Evolutionary conservation across 2,329 filamentous ascomycete genomes (phyloP).

Genomic region (Nannizziopsis barbatae): DNA sequence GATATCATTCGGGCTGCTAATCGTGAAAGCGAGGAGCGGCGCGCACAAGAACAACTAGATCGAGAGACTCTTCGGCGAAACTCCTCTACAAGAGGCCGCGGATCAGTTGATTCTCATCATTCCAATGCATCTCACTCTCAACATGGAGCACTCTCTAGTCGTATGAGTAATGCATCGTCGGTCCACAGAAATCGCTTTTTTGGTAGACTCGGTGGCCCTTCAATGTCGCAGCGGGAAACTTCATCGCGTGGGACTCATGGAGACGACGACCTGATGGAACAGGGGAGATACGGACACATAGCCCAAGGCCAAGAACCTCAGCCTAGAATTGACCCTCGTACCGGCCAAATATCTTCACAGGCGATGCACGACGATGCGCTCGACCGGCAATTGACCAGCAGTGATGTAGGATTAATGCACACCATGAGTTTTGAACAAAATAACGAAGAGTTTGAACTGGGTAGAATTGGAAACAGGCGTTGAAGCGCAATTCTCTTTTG

Average conservation of each 20-base stretch:
- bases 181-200: slow-evolving; percentile 53
- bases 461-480: not conserved
- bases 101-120: slow-evolving; percentile 18
- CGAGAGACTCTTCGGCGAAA: slow-evolving; percentile 9
- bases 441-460: slow-evolving; percentile 8
- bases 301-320: not conserved
- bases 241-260: slow-evolving; percentile 13
- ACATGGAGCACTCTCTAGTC: slow-evolving; percentile 1
- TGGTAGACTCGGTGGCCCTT: slow-evolving; percentile 34
- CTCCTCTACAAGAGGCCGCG: slow-evolving; percentile 19
- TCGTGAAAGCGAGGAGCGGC: slow-evolving; percentile 31
- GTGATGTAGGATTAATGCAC: slow-evolving; percentile 1
- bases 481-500: not conserved
- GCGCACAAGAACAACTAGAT: slow-evolving; percentile 23
- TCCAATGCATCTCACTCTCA: slow-evolving; percentile 16
- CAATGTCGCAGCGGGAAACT: slow-evolving; percentile 5
- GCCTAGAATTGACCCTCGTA: slow-evolving; percentile 15
- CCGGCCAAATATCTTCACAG: slow-evolving; percentile 15
- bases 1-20: slow-evolving; percentile 31
- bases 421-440: not conserved
- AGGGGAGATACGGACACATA: slow-evolving; percentile 31
- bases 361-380: slow-evolving; percentile 16
- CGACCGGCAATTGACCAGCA: slow-evolving; percentile 10
- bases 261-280: slow-evolving; percentile 37
- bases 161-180: slow-evolving; percentile 26